Conservation (phyloP, 2,329 filamentous ascomycete genomes). For the Fusarium nisikadoi region DNA sequence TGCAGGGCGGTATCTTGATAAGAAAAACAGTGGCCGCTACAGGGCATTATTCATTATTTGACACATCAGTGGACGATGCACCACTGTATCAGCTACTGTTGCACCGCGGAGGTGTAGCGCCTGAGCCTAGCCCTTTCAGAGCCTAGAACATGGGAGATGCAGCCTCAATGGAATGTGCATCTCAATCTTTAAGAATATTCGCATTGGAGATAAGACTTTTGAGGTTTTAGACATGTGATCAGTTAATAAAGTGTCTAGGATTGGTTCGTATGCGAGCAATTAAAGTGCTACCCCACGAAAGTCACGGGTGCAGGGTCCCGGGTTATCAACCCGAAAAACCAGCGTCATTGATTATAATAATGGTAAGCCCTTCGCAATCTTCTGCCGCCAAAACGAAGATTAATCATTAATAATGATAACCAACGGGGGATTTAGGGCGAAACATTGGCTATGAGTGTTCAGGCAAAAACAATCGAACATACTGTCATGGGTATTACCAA, state of each 20-base stretch:
- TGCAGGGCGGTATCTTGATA: conserved; percentile 17
- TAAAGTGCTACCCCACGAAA: not conserved
- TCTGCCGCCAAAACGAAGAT: not conserved
- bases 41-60: conserved; percentile 24
- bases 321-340: not conserved
- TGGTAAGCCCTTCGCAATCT: not conserved
- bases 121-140: not conserved
- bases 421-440: rapidly evolving
- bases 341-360: not conserved
- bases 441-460: not conserved
- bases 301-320: not conserved
- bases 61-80: conserved; percentile 9
- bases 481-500: no score
- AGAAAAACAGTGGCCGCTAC: not conserved
- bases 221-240: not conserved
- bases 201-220: not conserved
- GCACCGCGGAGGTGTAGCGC: conserved; percentile 14
- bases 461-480: not conserved
- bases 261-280: not conserved
- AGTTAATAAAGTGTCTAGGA: not conserved
- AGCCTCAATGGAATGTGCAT: not conserved
- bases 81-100: not conserved
- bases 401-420: not conserved
- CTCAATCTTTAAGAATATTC: not conserved
- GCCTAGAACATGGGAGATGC: not conserved